Base-by-base conservation (phyloP, 73 alveolate species). In the Paramecium primaurelia region DNA sequence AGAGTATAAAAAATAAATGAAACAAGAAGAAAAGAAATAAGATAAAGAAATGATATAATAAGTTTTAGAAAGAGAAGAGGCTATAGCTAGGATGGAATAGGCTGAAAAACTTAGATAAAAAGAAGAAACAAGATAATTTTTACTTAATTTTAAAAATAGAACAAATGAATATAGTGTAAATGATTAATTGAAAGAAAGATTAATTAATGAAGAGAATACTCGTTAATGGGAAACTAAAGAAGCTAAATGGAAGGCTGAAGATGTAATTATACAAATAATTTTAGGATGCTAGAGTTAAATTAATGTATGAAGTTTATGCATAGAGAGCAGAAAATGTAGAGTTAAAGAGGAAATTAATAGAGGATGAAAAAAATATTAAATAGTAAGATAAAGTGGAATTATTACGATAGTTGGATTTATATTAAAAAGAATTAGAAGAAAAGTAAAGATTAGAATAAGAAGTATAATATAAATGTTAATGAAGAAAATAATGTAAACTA, bases 251-350 rank as follows among this genome's bases (percentile, higher is more conserved):
- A 75, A 75, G 34, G 60, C 58, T 34, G 88, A 75, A 36, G 88
- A 75, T 75, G 69, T 54, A 54, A 18, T n/a, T 4, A 4, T 54
- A 9, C 30, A 1, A n/a, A 6, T 54, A 16, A 54, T 54, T 54
- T 18, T 54, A 54, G 69, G 88, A 75, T 37, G 88, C 88, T n/a
- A 75, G 88, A 75, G 88, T 75, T 36, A 75, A 75, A 75, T 75
- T 75, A 60, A 75, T 75, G 88, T 75, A 75, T 75, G 88, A 75
- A 4, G 88, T 75, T 2, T 75, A 75, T 75, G 88, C 58, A 1
- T 75, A 75, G 18, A 1, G 88, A 75, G 88, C 88, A 4, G 60
- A 75, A 14, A 75, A 75, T 75, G 58, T 75, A 1, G 88, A 37
- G 0, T 11, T 75, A n/a, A 75, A 75, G 22, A 75, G n/a, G 49